Conservation (phyloP, 208 protist genomes). For the Phytomonas sp. region DNA sequence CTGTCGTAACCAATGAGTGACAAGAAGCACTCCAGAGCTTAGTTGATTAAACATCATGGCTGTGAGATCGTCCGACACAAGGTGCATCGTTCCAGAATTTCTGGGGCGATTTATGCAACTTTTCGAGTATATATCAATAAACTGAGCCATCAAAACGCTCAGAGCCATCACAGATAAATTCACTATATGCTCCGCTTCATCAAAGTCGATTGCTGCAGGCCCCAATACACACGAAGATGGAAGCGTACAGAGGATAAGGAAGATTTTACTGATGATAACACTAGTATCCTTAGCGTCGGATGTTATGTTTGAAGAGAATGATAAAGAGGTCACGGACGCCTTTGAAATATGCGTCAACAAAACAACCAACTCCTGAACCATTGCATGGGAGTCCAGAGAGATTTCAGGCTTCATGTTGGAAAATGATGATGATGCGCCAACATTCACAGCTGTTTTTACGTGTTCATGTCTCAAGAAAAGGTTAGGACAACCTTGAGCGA, state of each 20-base stretch:
- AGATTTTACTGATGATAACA: neutral
- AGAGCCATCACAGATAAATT: neutral
- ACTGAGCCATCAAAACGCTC: neutral
- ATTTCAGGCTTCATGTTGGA: neutral
- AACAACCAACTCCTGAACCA: neutral
- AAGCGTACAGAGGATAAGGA: neutral
- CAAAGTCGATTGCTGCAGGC: neutral
- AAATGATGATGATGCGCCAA: neutral
- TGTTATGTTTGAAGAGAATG: neutral
- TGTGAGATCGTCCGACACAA: neutral
- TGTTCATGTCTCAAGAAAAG: neutral
- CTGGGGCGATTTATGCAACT: neutral
- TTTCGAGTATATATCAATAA: neutral
- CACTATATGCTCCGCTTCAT: neutral
- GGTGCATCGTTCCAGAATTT: neutral
- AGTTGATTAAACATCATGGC: neutral
- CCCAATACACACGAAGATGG: neutral
- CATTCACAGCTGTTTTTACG: neutral
- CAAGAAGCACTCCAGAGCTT: neutral
- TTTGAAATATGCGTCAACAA: conserved; percentile 3
- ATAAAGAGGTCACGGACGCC: neutral
- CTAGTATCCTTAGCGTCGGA: neutral
- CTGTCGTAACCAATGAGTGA: conserved; percentile 2
- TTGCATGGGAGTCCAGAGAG: neutral
- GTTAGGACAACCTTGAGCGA: neutral